Percentiles rank a stretch among this genome's conserved stretches.
These are phyloP conservation scores for Phycomyces blakesleeanus DNA, from an alignment of 192 early-diverging fungal genomes.

Conservation along the genomic window DNA sequence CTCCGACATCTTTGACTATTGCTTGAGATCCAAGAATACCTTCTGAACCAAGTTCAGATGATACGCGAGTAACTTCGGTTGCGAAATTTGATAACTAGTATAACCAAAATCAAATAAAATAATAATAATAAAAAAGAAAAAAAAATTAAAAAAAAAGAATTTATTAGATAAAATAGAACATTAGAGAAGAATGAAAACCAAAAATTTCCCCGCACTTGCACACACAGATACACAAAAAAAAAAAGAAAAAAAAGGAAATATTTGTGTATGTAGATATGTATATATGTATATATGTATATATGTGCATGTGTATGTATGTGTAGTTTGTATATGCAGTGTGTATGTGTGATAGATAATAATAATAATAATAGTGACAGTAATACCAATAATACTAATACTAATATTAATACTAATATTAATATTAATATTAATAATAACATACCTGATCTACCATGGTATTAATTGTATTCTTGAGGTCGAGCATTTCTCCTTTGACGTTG, in stretches of 20 bases:
- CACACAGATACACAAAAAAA: no score
- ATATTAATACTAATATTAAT: not conserved
- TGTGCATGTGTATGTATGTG: no score
- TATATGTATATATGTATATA: no score
- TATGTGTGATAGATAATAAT: no score
- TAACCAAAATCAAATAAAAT: no score
- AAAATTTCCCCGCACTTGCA: slow-evolving; percentile 55
- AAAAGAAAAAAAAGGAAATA: no score
- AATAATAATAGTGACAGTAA: slow-evolving; percentile 3
- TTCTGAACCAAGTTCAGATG: slow-evolving; percentile 57
- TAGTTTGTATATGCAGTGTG: no score
- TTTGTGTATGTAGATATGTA: no score
- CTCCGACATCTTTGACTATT: slow-evolving; percentile 50
- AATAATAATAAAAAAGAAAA: slow-evolving; percentile 13
- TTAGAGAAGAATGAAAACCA: not conserved
- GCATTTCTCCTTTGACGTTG: slow-evolving; percentile 56
- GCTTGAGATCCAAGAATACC: slow-evolving; percentile 56
- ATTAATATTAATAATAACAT: not conserved
- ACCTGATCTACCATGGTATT: slow-evolving; percentile 46
- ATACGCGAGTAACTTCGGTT: slow-evolving; percentile 54
- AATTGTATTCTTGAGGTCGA: slow-evolving; percentile 52
- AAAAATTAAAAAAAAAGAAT: not conserved
- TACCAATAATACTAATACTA: slow-evolving; percentile 38
- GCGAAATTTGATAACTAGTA: slow-evolving; percentile 43
- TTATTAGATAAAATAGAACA: not conserved